These are phyloP conservation scores for Thelonectria rubi DNA, from an alignment of 2,329 filamentous ascomycete species.

Conservation along the genomic window DNA sequence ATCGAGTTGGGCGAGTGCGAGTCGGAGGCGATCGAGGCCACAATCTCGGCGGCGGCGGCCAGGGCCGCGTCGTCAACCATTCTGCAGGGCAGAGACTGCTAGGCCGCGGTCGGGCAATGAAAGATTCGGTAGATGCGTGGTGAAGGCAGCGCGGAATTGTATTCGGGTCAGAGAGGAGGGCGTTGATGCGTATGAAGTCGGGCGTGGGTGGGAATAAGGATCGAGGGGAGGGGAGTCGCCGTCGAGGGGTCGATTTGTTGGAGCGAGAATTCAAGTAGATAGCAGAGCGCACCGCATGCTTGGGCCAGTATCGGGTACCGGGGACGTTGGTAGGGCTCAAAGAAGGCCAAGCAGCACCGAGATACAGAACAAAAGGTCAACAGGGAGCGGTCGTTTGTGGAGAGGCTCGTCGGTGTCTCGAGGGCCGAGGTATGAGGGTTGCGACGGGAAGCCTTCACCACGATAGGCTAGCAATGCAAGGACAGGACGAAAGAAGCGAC, in stretches of 20 bases:
- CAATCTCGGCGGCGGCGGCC: conserved; percentile 62
- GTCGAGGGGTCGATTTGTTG: conserved; percentile 11
- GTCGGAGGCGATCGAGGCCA: conserved; percentile 61
- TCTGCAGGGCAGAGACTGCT: conserved; percentile 41
- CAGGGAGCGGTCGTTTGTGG: conserved; percentile 1
- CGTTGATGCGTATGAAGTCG: conserved; percentile 7
- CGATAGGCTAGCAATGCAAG: not conserved
- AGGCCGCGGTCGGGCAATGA: conserved; percentile 41
- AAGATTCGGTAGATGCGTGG: conserved; percentile 21
- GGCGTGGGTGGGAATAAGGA: not conserved
- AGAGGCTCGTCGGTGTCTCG: conserved; percentile 10
- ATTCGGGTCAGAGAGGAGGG: conserved; percentile 1
- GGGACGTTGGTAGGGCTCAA: not conserved
- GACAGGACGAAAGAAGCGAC: conserved; percentile 5
- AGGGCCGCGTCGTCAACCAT: conserved; percentile 66
- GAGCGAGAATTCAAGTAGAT: conserved; percentile 17
- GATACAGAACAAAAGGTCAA: conserved; percentile 1
- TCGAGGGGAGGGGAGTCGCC: conserved; percentile 6
- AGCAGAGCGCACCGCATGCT: conserved; percentile 22
- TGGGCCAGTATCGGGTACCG: conserved; percentile 16
- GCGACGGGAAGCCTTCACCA: conserved; percentile 14
- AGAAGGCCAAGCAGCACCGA: conserved; percentile 6
- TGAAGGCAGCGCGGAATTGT: conserved; percentile 5
- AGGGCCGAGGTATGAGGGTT: not conserved
- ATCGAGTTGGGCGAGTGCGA: conserved; percentile 51